Evolutionary conservation across 73 alveolate genomes (phyloP), one percentile per base, ranked within the genome.

Genomic region (Paramecium sexaurelia): DNA sequence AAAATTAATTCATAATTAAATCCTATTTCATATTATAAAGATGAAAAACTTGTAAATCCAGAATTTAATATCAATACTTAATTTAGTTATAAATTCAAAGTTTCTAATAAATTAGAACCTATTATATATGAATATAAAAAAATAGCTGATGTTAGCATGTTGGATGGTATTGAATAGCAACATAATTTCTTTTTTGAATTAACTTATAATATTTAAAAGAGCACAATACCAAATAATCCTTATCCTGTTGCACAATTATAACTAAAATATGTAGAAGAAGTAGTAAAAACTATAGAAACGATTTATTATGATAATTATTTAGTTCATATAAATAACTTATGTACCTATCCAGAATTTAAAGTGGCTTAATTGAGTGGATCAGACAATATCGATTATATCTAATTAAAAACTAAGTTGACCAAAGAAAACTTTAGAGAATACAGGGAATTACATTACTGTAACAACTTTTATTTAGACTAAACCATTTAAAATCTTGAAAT

Each of bases 351-450:
- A 19, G 6, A 57, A 57, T 32, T 57, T 19, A 57, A 57, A 24
- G 82, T 57, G 17, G 82, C 82, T 22, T 7, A 57, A 57, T 27
- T 57, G 24, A 57, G 82, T 57, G 82, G 82, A 57, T 57, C 82
- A 57, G 82, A 57, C 9, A 57, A 57, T 57, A 57, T 57, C 5
- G 82, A 57, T 57, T 57, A 57, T 13, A 57, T 57, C 17, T 57
- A 57, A 57, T 32, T 57, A 13, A 57, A 57, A 24, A 19, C 82
- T 7, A 57, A 57, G 22, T 57, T 57, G 15, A 57, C 82, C 4
- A 57, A 57, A 20, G 82, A 57, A 24, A 57, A 57, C 15, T 57
- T 57, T 7, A 57, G 82, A 32, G 82, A 57, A 57, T 57, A 57
- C 22, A 8, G 11, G 10, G 82, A 57, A 57, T 57, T 57, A 24